Evolutionary conservation across 2,329 filamentous ascomycete genomes (phyloP).

Genomic region (Penicillium brasilianum): DNA sequence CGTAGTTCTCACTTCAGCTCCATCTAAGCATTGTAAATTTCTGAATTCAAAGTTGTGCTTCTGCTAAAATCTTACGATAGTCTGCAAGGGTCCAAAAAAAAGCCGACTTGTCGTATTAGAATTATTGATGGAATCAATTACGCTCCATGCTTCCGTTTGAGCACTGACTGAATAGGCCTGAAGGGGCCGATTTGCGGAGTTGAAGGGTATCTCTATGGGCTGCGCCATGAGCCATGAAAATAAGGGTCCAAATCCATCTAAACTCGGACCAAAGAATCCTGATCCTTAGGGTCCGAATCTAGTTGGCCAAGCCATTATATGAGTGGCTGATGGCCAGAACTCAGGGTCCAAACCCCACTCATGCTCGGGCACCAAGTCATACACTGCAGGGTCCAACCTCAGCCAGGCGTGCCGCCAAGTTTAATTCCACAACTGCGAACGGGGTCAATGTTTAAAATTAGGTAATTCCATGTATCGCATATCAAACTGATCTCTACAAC

Average conservation of each 20-base stretch:
- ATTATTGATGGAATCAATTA: background rate
- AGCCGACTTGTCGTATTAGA: background rate
- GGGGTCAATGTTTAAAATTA: background rate
- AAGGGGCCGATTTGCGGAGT: background rate
- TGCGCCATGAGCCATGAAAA: background rate
- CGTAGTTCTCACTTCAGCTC: background rate
- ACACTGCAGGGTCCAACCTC: background rate
- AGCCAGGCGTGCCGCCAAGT: background rate
- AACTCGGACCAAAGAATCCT: background rate
- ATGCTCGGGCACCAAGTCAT: background rate
- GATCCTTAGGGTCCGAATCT: background rate
- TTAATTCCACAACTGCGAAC: background rate
- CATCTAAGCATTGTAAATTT: too few relatives aligned
- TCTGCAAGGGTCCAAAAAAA: background rate
- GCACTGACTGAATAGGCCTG: background rate
- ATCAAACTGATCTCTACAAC: background rate
- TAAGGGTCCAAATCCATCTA: background rate
- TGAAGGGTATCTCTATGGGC: background rate
- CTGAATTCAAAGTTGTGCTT: background rate
- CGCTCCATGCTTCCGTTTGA: background rate
- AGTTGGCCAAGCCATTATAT: background rate
- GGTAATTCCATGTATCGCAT: background rate
- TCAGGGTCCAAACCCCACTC: background rate
- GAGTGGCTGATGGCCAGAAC: background rate
- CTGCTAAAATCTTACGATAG: background rate